phyloP scores from a whole-genome alignment of 108 stramenopile species.

The Cylindrotheca fusiformis region DNA sequence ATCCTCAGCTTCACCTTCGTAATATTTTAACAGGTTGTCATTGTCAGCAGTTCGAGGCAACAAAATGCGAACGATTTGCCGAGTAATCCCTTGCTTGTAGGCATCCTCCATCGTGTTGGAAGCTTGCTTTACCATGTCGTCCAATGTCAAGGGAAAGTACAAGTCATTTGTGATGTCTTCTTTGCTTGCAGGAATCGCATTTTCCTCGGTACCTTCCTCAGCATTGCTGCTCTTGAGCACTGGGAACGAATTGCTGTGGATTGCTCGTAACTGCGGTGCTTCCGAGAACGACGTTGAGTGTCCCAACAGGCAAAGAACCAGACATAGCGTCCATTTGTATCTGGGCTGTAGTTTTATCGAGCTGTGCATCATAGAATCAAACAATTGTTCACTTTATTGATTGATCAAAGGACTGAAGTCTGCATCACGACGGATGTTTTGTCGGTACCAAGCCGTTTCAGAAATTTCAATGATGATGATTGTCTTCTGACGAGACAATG shows the following conservation, averaged over 20 bases:
- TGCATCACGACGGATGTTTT: too few relatives aligned
- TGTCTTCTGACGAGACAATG: too few relatives aligned
- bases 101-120: constrained; percentile 70
- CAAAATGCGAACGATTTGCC: constrained; percentile 76
- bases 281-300: too few relatives aligned
- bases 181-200: background rate
- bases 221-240: background rate
- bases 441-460: too few relatives aligned
- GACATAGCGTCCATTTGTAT: too few relatives aligned
- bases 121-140: constrained; percentile 73
- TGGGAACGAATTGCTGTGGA: background rate
- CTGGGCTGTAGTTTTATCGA: too few relatives aligned
- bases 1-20: constrained; percentile 47
- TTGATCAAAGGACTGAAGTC: too few relatives aligned
- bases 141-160: constrained; percentile 63
- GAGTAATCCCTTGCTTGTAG: constrained; percentile 42
- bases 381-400: too few relatives aligned
- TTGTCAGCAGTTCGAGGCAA: constrained; percentile 61
- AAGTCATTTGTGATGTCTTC: constrained; percentile 12
- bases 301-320: too few relatives aligned
- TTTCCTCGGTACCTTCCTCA: constrained; percentile 10
- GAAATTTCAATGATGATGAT: too few relatives aligned
- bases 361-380: too few relatives aligned
- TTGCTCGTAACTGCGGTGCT: background rate
- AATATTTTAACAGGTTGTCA: constrained; percentile 58